Base-by-base conservation (phyloP, 768 basidiomycete genomes). In the Punctularia strigosozonata region DNA sequence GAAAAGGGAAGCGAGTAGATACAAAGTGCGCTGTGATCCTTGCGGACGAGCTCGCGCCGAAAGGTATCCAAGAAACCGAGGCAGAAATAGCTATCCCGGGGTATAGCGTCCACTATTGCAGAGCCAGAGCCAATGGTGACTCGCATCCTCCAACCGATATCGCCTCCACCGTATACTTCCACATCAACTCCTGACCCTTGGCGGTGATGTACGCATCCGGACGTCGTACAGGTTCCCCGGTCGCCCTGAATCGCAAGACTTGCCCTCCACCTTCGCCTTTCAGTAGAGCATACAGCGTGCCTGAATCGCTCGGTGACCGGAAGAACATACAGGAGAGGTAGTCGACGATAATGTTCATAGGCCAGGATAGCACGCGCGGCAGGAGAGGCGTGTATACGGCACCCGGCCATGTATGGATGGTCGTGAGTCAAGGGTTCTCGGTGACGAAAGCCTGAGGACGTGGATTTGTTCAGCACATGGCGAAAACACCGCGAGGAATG, bases 381-480 rank as follows among this genome's bases (percentile, higher is more conserved):
- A 19, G 48, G 30, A 7, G 38, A 36, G 26, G 34, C 30, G 14
- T 40, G 28, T 52, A 50, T 5, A 66, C 63, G 10, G 48, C 37
- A 2, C 70, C 71, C 0, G 71, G 69, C 36, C 48, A 54, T 21
- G 56, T 57, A 43, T 71, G 70, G 1, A 61, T 57, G 50, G 72
- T 70, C 5, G 60, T 53, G 23, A 72, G 51, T 20, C 49, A 55
- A 5, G 65, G 65, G 24, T 70, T 53, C 1, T 56, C 55, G 5
- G 54, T 46, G 1, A 67, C 58, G 40, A 65, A 67, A 50, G 62
- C 63, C 54, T 53, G 28, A n/a, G n/a, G 33, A n/a, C 8, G 13
- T n/a, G 4, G 19, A n/a, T 21, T 21, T 34, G 19, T 18, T 6
- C 2, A 25, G 18, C 18, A 34, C 13, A 34, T 34, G 33, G 33